Evolutionary conservation across 1,284 basidiomycete species (phyloP), one percentile per base, ranked within the genome.

Genomic region (Hymenochaete sp.): DNA sequence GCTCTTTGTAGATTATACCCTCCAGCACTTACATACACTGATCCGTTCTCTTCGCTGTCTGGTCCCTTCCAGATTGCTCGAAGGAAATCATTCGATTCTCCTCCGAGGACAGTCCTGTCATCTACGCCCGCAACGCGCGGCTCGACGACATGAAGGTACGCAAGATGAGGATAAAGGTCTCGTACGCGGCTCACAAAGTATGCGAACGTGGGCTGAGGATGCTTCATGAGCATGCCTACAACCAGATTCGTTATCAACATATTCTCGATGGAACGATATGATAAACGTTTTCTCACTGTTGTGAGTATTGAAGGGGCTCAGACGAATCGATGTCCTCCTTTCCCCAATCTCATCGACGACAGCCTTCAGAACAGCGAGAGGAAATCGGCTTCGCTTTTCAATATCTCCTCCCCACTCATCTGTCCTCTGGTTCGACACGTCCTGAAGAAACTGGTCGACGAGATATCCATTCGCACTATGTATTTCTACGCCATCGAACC

Each of bases 141-240:
- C 54, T 80, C 77, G 24, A 75, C 59, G 31, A 71, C 60, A 55
- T 84, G 81, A 14, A 80, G 48, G 55, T 79, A 82, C 1, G 75
- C 74, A 9, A 81, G 59, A 8, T 66, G 55, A 14, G 76, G 71
- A 55, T 71, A 66, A 1, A 48, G 43, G 4, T 54, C 44, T 22
- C 59, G 58, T 8, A 71, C 47, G 3, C 53, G 38, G 0, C 55
- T 50, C 14, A 67, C 57, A 38, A 72, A 55, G 49, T 68, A 57
- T 3, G 57, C 51, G 54, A 68, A 72, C 29, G 67, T 66, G 7
- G 67, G 63, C 14, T 67, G 52, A 0, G 70, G 67, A 49, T 68
- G 58, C 22, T 54, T 49, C 56, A 66, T 63, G 55, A 57, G 51
- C 57, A 66, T 65, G 24, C 26, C 47, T 48, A n/a, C 28, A 43